Base-by-base conservation (phyloP, 148 eudicot genomes). In the Amaranthus hypochondriacus region DNA sequence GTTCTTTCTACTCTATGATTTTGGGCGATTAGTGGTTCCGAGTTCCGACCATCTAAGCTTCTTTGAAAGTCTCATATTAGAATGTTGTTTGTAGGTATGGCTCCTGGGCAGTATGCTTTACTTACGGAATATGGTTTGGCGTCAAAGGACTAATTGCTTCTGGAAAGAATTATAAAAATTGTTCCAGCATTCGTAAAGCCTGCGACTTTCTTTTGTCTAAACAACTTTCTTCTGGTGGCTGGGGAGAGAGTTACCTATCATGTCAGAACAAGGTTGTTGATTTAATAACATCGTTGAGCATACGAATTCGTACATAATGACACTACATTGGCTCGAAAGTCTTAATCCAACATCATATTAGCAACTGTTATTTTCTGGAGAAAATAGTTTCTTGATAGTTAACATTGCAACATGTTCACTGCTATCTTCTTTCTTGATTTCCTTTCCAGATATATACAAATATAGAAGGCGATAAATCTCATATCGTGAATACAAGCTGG, bases 241-340 rank as follows among this genome's bases (percentile, higher is more conserved):
- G 98, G 98, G 96, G 96, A 75, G 97, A 92, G 79, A 93, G 96
- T 84, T 93, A 93, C 75, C 91, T 90, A 79, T 93, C 98, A 73
- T 89, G 93, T 85, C 92, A 87, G 51, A 83, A 89, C 82, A 89
- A 89, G 96, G 98, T 93, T 28, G n/a, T 28, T 21, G 48, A 54
- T 51, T 51, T 64, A 28, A 28, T 58, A 39, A 7, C 51, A 56
- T 52, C 57, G 15, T 59, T 39, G 5, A 74, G 9, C 12, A 58
- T 4, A 50, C 48, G 60, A 66, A 4, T 70, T 49, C 18, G 1
- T 7, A 28, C 39, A 28, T 28, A 28, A 28, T 2, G 39, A 28
- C 39, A 28, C 39, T 28, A 28, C 39, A 28, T 0, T 2, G 1
- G 39, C 39, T 28, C 39, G 39, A 28, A 28, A 28, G 18, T 28